These are phyloP conservation scores for Arthrobotrys megalospora DNA, from an alignment of 2,329 filamentous ascomycete species.

Conservation along the genomic window DNA sequence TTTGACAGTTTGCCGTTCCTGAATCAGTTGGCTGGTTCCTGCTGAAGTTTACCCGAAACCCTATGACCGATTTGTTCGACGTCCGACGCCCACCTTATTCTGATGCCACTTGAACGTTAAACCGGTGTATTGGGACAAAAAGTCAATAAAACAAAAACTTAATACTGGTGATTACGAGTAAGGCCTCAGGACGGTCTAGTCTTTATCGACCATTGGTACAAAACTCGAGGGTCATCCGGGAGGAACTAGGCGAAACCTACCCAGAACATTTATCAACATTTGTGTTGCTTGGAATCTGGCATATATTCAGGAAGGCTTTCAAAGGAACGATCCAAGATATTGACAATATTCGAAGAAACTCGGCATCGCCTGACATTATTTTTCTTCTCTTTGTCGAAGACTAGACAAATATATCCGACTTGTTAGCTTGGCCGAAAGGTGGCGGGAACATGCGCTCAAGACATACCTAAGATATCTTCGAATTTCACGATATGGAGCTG, in stretches of 20 bases:
- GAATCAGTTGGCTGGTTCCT: slow-evolving; percentile 60
- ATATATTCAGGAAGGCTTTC: not conserved
- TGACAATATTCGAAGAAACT: no score
- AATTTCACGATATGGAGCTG: slow-evolving; percentile 49
- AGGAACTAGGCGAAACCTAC: not conserved
- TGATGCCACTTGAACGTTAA: slow-evolving; percentile 37
- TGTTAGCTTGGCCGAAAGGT: not conserved
- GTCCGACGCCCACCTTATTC: slow-evolving; percentile 14
- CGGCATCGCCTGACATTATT: no score
- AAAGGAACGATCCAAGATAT: no score
- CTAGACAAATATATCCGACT: slow-evolving; percentile 3
- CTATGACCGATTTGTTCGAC: slow-evolving; percentile 20
- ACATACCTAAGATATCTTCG: not conserved
- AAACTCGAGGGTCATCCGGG: slow-evolving; percentile 18
- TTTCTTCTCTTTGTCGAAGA: not conserved
- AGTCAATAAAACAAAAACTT: slow-evolving; percentile 23
- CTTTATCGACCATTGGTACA: slow-evolving; percentile 21
- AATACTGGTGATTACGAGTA: slow-evolving; percentile 22
- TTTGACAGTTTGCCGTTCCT: slow-evolving; percentile 43
- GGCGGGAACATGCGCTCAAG: slow-evolving; percentile 33
- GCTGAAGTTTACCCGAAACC: slow-evolving; percentile 57
- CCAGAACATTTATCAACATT: not conserved
- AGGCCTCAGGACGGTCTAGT: slow-evolving; percentile 1
- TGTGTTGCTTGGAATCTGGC: slow-evolving; percentile 16
- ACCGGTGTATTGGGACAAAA: slow-evolving; percentile 35